Evolutionary conservation across 2,329 filamentous ascomycete species (phyloP), one percentile per base, ranked within the genome.

Genomic region (Ophiostoma novo-ulmi): DNA sequence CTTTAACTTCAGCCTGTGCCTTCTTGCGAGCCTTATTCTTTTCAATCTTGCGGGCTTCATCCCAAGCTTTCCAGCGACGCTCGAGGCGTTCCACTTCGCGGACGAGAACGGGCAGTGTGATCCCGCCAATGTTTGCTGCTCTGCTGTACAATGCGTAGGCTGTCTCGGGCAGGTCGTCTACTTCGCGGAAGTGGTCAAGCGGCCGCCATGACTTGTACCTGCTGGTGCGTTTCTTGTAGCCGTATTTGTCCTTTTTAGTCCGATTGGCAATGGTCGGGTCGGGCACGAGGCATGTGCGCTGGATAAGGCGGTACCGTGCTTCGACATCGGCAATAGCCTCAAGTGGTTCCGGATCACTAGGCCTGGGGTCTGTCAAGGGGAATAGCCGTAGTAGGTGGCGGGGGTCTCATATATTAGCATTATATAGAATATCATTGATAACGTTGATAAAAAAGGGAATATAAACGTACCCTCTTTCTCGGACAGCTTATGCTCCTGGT

Each of bases 401-500:
- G 1, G 31, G 67, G 22, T 73, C 71, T 72, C 14, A 20, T 5
- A 17, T 35, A 22, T 67, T 44, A 65, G 36, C 31, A 13, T 2
- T 7, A 31, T 31, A 55, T 26, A 20, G 26, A 39, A 31, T 31
- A 31, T 31, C 31, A 31, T 39, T 13, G n/a, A 55, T 6, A 26
- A 22, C 8, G 26, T 8, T 55, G 20, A n/a, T 8, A n/a, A 52
- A 17, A 14, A 10, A 55, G 31, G 31, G 17, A n/a, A 22, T 17
- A 22, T 22, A 22, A 3, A 22, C 72, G 2, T n/a, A 75, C 74
- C 74, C 20, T 72, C 68, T 67, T 67, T 70, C 7, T 75, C 72
- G 1, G 70, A 58, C 5, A 75, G 44, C 6, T 88, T 91, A 64
- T 84, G 89, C 71, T 84, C 83, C 76, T 91, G 88, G 77, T 91